Evolutionary conservation across 225 moss, liverwort and hornwort species (phyloP), one percentile per base, ranked within the genome.

Genomic region (Climacium dendroides): DNA sequence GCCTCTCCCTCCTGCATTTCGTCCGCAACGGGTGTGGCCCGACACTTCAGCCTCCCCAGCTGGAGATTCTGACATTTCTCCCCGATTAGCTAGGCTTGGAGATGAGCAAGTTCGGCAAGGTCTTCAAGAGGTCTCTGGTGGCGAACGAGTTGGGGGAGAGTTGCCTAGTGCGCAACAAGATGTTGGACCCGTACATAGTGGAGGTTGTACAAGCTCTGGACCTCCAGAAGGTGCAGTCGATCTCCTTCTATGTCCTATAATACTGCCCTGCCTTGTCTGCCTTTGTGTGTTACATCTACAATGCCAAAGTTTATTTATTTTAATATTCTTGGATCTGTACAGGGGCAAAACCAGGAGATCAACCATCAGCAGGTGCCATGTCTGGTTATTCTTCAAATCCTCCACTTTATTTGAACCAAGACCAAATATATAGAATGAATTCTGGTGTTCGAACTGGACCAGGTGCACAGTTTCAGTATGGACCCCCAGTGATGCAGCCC

Each of bases 351-450:
- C 84, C 73, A n/a, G 83, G 90, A 91, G 92, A 96, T 88, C 91
- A 93, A 81, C 84, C 86, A 81, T 79, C 88, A 58, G 92, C 83
- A 79, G 94, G 91, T 87, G 93, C 93, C 25, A 91, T 84, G 75
- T 69, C 93, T 81, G 93, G 88, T 75, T 96, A 90, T 87, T 53
- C 85, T 63, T 83, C 95, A 43, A 92, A 89, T 74, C 89, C 88
- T 88, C 76, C 91, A 29, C 81, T 92, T 54, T 94, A 93, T 90
- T 89, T 86, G 79, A 93, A 94, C 80, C 96, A 93, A 54, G 98
- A 96, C 84, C 95, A 93, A 70, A 78, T 92, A 82, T 94, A 92
- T 86, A 94, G 95, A 87, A 94, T 97, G 94, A 95, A 91, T 89
- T 91, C 92, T 65, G 91, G 93, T 84, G 94, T 92, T 88, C 92